Conservation (phyloP, 306 rosid species). For the Dalbergia oliveri region DNA sequence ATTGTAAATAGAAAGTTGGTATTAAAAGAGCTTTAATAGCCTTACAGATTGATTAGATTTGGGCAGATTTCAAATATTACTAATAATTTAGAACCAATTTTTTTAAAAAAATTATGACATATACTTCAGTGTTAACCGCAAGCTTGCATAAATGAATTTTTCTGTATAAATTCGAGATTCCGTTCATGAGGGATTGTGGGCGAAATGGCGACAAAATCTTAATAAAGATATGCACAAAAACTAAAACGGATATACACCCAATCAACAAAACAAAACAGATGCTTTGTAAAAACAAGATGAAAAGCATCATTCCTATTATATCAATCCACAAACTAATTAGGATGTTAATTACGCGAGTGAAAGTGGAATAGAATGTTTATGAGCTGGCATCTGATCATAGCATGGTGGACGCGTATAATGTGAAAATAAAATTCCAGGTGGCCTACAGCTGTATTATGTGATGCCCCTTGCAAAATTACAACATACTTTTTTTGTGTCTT, state of each 20-base stretch:
- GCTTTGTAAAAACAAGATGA: too few relatives aligned
- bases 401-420: conserved; percentile 11
- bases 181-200: background rate
- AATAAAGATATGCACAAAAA: background rate
- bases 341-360: background rate
- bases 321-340: background rate
- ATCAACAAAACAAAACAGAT: background rate
- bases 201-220: background rate
- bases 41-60: too few relatives aligned
- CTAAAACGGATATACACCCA: background rate
- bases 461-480: conserved; percentile 26
- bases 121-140: background rate
- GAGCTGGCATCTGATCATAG: conserved; percentile 59
- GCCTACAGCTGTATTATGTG: conserved; percentile 71
- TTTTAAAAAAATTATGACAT: too few relatives aligned
- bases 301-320: too few relatives aligned
- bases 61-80: too few relatives aligned
- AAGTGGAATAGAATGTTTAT: background rate
- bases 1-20: too few relatives aligned
- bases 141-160: background rate
- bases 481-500: background rate
- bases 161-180: background rate
- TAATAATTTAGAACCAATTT: too few relatives aligned
- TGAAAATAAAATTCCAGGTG: conserved; percentile 65
- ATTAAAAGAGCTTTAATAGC: too few relatives aligned